Conservation (phyloP, 225 moss, liverwort and hornwort genomes). For the Neckera pumila region DNA sequence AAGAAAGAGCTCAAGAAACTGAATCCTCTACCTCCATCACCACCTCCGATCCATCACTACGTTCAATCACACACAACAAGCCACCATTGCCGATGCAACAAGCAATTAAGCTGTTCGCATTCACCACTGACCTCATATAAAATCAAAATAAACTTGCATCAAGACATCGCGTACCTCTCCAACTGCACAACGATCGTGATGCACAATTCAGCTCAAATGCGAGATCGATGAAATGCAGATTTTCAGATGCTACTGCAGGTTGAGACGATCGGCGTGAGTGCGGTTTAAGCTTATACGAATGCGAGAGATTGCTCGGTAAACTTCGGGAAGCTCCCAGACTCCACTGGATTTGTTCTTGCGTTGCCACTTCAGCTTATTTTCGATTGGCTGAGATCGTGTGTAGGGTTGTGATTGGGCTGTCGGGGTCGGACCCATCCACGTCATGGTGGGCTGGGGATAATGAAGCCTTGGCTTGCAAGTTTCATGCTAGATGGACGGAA, state of each 20-base stretch:
- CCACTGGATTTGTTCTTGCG: background rate
- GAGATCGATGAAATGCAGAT: background rate
- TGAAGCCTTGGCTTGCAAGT: too few relatives aligned
- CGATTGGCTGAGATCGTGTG: background rate
- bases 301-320: background rate
- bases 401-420: background rate
- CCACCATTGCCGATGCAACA: background rate
- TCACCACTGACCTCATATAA: background rate
- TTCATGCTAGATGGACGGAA: too few relatives aligned
- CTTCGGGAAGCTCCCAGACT: background rate
- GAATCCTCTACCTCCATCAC: background rate
- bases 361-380: background rate
- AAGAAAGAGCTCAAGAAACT: background rate
- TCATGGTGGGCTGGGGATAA: too few relatives aligned
- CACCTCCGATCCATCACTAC: background rate
- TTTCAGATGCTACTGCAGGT: background rate
- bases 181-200: background rate
- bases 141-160: background rate
- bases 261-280: background rate
- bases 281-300: background rate
- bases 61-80: background rate
- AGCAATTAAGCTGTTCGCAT: background rate
- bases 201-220: background rate
- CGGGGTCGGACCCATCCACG: background rate
- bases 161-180: background rate